Percentiles rank a stretch among this genome's conserved stretches.
Conservation (phyloP, 805 yeast species). For the Tetrapisispora taiwanensis region DNA sequence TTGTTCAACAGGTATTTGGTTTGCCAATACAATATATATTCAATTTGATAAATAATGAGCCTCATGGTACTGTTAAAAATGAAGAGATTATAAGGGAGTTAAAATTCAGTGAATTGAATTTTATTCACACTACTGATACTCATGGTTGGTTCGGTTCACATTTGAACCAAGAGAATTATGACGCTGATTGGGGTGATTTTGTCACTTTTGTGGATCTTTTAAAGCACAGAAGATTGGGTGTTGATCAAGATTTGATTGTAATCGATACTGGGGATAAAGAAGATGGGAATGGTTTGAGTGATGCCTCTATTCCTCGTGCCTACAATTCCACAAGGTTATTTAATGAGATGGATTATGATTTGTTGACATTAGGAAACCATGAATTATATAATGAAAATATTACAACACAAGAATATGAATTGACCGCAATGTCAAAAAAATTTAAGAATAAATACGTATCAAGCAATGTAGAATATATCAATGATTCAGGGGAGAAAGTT, state of each 20-base stretch:
- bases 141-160: constrained; percentile 97
- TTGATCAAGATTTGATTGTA: constrained; percentile 53
- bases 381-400: constrained; percentile 67
- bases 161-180: constrained; percentile 59
- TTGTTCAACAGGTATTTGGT: background rate
- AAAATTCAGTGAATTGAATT: constrained; percentile 63
- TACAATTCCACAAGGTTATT: constrained; percentile 50
- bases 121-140: constrained; percentile 91
- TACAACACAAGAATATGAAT: constrained; percentile 54
- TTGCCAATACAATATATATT: background rate
- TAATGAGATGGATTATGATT: constrained; percentile 56
- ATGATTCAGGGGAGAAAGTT: constrained; percentile 36
- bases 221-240: constrained; percentile 21
- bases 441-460: constrained; percentile 59
- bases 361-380: constrained; percentile 83
- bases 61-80: background rate
- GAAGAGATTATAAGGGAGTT: constrained; percentile 35
- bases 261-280: constrained; percentile 90
- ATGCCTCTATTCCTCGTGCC: constrained; percentile 70
- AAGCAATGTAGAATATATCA: constrained; percentile 56
- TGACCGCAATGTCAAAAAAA: constrained; percentile 38
- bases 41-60: background rate
- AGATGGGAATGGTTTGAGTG: constrained; percentile 88
- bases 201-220: constrained; percentile 54
- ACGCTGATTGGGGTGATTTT: constrained; percentile 91